Base-by-base conservation (phyloP, 768 basidiomycete genomes). In the Russula griseocarnosa region DNA sequence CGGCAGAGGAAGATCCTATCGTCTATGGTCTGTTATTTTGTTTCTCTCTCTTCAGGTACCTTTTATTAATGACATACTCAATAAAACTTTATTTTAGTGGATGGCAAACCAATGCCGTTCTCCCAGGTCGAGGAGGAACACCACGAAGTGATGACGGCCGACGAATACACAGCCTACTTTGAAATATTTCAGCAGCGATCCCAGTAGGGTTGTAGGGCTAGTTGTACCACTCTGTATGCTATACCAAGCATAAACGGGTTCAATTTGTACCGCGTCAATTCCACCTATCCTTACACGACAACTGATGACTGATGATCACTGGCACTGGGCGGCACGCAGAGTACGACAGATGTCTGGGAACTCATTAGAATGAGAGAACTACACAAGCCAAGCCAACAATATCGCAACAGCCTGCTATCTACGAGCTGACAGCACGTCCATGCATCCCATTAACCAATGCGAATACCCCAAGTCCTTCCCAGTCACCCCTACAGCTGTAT, bases 91-190 rank as follows among this genome's bases (percentile, higher is more conserved):
- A 9, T 50, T 47, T 47, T 66, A 92, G 94, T 98, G 28, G 86
- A 87, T 64, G 93, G 94, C 16, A 76, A 79, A 46, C 79, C 84
- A 22, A 85, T 90, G 69, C 81, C 83, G 8, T 88, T 90, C 69
- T 90, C 86, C 4, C 79, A 87, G 66, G 84, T 98, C 49, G 95
- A 91, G 3, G 94, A 97, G 69, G 95, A 94, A 68, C 88, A 95
- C 72, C 88, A 94, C 70, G 94, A 94, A 53, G 71, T 86, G 69
- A 97, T 97, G 94, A 92, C 91, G 4, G 87, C 91, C 2, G 94
- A 95, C 61, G 94, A 97, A 74, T 96, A 96, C 72, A 85, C 86
- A 34, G 84, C 84, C 38, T 93, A 83, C 75, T 92, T 86, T 71
- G 84, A 89, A 69, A 78, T 91, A 65, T 78, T 86, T 72, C 83